Conservation (phyloP, 2,329 filamentous ascomycete genomes). For the Fusarium scirpi region DNA sequence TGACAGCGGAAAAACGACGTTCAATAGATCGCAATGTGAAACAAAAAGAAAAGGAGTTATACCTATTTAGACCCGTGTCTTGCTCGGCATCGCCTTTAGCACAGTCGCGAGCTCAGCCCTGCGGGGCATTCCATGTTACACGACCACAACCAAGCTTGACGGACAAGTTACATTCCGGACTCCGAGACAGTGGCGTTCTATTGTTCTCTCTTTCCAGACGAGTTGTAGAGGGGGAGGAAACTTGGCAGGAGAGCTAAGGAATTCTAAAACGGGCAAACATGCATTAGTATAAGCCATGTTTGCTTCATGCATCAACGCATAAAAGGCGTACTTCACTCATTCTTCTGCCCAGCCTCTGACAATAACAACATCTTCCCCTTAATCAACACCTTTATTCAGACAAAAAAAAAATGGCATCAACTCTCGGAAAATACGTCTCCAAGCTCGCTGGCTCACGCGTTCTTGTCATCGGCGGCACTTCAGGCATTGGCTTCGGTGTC, state of each 20-base stretch:
- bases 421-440: conserved; percentile 32
- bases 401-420: conserved; percentile 32
- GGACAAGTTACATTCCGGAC: neutral
- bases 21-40: neutral
- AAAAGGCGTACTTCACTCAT: conserved; percentile 6
- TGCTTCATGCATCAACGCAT: conserved; percentile 8
- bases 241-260: neutral
- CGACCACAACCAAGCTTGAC: neutral
- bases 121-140: conserved; percentile 7
- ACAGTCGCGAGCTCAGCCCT: conserved; percentile 20
- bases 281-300: conserved; percentile 22
- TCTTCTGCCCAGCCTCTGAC: neutral
- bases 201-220: neutral
- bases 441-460: conserved; percentile 41
- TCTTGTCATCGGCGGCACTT: conserved; percentile 41
- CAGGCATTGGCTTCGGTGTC: conserved; percentile 41
- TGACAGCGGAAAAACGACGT: neutral
- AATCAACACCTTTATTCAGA: too few relatives aligned
- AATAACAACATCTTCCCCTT: neutral
- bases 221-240: neutral
- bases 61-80: neutral
- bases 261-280: conserved; percentile 3
- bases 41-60: neutral
- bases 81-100: conserved; percentile 28
- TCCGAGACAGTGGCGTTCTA: conserved; percentile 11